Evolutionary conservation across 352 stramenopile genomes (phyloP).

Genomic region (Thraustochytrium sp.): DNA sequence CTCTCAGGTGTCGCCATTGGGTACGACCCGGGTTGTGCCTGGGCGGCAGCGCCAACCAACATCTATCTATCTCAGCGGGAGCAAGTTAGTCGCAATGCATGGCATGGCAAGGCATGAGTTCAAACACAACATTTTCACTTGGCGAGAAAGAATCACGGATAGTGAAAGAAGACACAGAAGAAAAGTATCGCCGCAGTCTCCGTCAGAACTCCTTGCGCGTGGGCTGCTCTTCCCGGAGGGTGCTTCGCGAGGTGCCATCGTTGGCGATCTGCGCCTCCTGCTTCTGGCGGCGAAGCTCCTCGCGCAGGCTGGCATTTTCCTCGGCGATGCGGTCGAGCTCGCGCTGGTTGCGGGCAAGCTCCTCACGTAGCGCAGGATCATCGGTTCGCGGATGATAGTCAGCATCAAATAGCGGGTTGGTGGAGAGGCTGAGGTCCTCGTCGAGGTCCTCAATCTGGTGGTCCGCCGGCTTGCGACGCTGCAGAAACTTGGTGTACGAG

Average conservation of each 20-base stretch:
- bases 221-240: not conserved
- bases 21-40: no score
- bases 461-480: slow-evolving; percentile 21
- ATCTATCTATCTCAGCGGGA: no score
- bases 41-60: no score
- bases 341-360: slow-evolving; percentile 10
- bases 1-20: no score
- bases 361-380: not conserved
- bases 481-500: not conserved
- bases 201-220: not conserved
- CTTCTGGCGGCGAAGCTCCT: not conserved
- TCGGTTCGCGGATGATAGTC: not conserved
- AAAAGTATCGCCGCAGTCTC: not conserved
- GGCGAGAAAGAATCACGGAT: no score
- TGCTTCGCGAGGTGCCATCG: not conserved
- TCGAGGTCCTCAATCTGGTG: slow-evolving; percentile 26
- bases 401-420: not conserved
- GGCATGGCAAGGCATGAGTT: no score
- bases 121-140: no score
- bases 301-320: not conserved
- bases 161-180: not conserved
- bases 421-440: slow-evolving; percentile 4
- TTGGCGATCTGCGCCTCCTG: slow-evolving; percentile 17
- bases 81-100: no score
- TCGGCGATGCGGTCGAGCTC: slow-evolving; percentile 13